Evolutionary conservation across 1,284 basidiomycete genomes (phyloP), one percentile per base, ranked within the genome.

Genomic region (Uromyces viciae-fabae): DNA sequence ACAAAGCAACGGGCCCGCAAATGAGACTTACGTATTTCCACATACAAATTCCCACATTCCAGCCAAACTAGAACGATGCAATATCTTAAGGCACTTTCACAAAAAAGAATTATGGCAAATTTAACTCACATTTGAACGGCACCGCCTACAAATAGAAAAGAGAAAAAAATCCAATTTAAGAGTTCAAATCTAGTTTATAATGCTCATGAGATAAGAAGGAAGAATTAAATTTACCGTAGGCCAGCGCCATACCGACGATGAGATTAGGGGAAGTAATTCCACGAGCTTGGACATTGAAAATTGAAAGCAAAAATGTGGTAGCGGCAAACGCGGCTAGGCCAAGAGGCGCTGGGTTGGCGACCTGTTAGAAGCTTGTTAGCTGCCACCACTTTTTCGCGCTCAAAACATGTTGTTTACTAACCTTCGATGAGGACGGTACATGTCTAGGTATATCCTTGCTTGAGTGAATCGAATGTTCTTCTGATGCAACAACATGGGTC

Each of bases 201-300:
- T n/a, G n/a, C n/a, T n/a, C n/a, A n/a, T n/a, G n/a, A n/a, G n/a
- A n/a, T n/a, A n/a, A n/a, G n/a, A n/a, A n/a, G n/a, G 42, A 78
- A 40, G 1, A n/a, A n/a, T 31, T 0, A 28, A 72, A 62, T 52
- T 60, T 11, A 72, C 77, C 77, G 72, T 90, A 90, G 85, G 90
- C 92, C 82, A 93, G 86, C 7, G 93, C 92, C 90, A 95, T 92
- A 82, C 93, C 93, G 81, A 95, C 89, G 82, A 95, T 90, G 75
- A 92, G 90, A 84, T 95, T 94, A 88, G 52, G 90, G 86, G 76
- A 58, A 84, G 83, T 84, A 77, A 88, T 85, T 42, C 85, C 84
- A 42, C 87, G 84, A 2, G 86, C 84, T 14, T 83, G 81, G 69
- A 86, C 84, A 83, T 87, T 88, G 83, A 84, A 84, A 77, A 87